A percentile compares a stretch with the other conserved stretches of the same genome.
Conservation (phyloP, 176 grass and related monocot species). For the Pontederia crassipes region DNA sequence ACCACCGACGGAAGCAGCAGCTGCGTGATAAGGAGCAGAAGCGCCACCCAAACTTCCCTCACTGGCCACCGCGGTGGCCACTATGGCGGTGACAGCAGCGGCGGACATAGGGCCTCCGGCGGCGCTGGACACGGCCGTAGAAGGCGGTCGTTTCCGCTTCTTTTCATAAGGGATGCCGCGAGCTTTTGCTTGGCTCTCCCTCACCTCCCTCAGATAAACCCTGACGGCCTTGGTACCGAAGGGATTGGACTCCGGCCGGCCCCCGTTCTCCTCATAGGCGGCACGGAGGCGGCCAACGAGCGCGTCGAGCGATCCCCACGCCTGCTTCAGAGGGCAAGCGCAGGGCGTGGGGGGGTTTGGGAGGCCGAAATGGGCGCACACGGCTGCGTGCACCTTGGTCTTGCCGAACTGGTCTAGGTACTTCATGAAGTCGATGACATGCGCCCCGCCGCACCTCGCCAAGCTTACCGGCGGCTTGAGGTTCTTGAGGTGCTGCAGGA, state of each 20-base stretch:
- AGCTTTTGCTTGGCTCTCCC: constrained; percentile 9
- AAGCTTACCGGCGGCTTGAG: background rate
- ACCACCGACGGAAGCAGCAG: too few relatives aligned
- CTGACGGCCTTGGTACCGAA: constrained; percentile 5
- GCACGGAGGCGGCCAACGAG: constrained; percentile 7
- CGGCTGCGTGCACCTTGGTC: constrained; percentile 3
- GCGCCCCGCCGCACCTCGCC: background rate
- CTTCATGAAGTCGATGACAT: constrained; percentile 5
- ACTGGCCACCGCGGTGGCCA: too few relatives aligned
- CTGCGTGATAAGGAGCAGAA: too few relatives aligned
- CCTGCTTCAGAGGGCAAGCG: background rate
- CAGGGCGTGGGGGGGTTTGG: background rate
- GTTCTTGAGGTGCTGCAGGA: background rate
- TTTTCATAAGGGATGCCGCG: constrained; percentile 9
- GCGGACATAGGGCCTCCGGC: too few relatives aligned
- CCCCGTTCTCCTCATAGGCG: constrained; percentile 4
- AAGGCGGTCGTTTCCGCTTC: constrained; percentile 2
- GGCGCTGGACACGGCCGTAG: too few relatives aligned
- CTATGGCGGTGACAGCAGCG: too few relatives aligned
- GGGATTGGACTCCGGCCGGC: constrained; percentile 3
- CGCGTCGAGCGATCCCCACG: constrained; percentile 9
- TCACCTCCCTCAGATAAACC: constrained; percentile 3
- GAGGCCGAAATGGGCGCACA: background rate
- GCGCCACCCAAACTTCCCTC: too few relatives aligned
- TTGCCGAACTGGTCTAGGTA: constrained; percentile 14